Conservation (phyloP, 2,329 filamentous ascomycete genomes). For the Ascochyta clinopodiicola region DNA sequence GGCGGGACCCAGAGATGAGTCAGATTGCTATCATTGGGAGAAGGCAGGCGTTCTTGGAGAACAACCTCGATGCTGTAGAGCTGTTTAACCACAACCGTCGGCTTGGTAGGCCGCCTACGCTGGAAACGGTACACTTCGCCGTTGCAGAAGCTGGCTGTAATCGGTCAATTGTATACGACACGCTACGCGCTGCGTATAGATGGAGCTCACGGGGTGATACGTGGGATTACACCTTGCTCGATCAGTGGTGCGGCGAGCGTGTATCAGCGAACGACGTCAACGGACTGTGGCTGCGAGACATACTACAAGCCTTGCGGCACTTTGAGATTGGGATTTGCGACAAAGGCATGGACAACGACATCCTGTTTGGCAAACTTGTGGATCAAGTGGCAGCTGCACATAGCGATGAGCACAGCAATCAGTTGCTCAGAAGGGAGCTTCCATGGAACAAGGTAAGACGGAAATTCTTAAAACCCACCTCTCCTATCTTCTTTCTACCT, state of each 20-base stretch:
- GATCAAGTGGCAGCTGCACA: conserved; percentile 25
- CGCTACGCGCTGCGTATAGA: conserved; percentile 26
- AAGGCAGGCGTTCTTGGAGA: conserved; percentile 33
- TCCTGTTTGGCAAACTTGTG: conserved; percentile 12
- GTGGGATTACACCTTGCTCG: conserved; percentile 27
- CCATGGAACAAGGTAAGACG: conserved; percentile 41
- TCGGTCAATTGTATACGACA: conserved; percentile 42
- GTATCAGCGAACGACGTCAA: conserved; percentile 29
- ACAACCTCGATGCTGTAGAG: conserved; percentile 42
- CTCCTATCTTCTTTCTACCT: too few relatives aligned
- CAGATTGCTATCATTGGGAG: conserved; percentile 25
- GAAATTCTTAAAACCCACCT: neutral
- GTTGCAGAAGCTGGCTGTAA: conserved; percentile 40
- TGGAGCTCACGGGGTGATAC: conserved; percentile 19
- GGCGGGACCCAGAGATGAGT: conserved; percentile 25
- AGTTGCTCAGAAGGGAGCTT: conserved; percentile 23
- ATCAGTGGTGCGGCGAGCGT: conserved; percentile 39
- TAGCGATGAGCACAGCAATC: conserved; percentile 26
- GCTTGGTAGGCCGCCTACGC: conserved; percentile 32
- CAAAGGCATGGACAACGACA: neutral
- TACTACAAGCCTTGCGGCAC: conserved; percentile 29
- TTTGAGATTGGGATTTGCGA: neutral
- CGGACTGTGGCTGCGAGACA: conserved; percentile 35
- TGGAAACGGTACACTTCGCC: conserved; percentile 35
- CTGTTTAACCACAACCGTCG: conserved; percentile 44